These are phyloP conservation scores for Dactylonectria macrodidyma DNA, from an alignment of 2,329 filamentous ascomycete species.

Conservation along the genomic window DNA sequence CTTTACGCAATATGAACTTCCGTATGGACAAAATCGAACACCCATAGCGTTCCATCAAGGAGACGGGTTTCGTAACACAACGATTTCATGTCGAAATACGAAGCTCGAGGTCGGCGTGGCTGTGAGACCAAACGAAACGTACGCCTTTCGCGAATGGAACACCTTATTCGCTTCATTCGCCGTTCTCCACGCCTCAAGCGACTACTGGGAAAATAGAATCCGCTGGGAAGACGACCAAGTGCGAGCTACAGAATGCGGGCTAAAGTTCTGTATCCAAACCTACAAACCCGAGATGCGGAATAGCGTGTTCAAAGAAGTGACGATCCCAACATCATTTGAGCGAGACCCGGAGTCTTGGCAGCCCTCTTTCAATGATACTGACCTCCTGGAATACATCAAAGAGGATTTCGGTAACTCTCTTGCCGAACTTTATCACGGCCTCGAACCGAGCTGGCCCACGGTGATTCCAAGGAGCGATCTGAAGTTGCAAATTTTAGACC, in stretches of 20 bases:
- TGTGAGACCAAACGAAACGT: background rate
- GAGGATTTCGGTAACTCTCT: background rate
- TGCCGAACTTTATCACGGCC: background rate
- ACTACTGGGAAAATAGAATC: constrained; percentile 1
- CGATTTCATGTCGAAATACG: background rate
- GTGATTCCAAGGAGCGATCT: background rate
- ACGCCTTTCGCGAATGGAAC: background rate
- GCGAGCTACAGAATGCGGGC: constrained; percentile 18
- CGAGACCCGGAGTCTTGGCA: constrained; percentile 6
- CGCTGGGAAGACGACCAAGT: background rate
- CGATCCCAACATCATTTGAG: constrained; percentile 1
- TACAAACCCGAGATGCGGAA: background rate
- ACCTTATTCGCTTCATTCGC: constrained; percentile 3
- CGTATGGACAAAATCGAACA: background rate
- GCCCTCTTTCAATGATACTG: background rate
- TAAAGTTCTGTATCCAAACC: constrained; percentile 12
- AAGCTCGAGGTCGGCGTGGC: background rate
- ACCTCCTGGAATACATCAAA: background rate
- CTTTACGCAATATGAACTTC: background rate
- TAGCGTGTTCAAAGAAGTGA: background rate
- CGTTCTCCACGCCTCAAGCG: background rate
- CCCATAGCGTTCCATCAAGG: background rate
- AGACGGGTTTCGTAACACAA: background rate
- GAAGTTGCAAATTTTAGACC: background rate
- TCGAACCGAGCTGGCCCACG: background rate